phyloP scores from a whole-genome alignment of 2,329 filamentous ascomycete genomes.

The Magnaporthiopsis rhizophila region DNA sequence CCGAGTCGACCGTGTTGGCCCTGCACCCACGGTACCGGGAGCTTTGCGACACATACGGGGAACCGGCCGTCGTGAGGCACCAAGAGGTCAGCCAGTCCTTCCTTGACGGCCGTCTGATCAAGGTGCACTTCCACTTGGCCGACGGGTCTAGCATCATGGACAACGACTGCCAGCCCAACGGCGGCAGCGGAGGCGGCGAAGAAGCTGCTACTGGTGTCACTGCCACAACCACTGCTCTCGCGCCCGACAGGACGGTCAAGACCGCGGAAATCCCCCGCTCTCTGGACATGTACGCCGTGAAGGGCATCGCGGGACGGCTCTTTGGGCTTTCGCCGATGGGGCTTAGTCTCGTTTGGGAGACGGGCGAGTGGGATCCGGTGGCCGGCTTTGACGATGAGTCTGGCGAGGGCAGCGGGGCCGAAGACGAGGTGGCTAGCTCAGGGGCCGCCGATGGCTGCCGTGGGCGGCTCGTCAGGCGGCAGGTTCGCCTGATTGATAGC shows the following conservation, averaged over 20 bases:
- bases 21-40: slow-evolving; percentile 65
- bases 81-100: slow-evolving; percentile 64
- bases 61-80: slow-evolving; percentile 54
- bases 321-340: slow-evolving; percentile 57
- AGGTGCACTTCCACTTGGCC: slow-evolving; percentile 43
- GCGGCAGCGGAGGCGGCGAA: no score
- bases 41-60: slow-evolving; percentile 69
- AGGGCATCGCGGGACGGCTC: slow-evolving; percentile 67
- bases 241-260: slow-evolving; percentile 16
- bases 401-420: slow-evolving; percentile 43
- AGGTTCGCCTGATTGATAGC: slow-evolving; percentile 71
- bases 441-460: slow-evolving; percentile 10
- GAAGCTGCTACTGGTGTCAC: background rate
- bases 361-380: slow-evolving; percentile 81
- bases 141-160: background rate
- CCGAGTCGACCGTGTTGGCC: slow-evolving; percentile 44
- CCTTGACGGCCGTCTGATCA: slow-evolving; percentile 69
- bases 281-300: slow-evolving; percentile 73
- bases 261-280: slow-evolving; percentile 59
- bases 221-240: background rate
- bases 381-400: slow-evolving; percentile 53
- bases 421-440: slow-evolving; percentile 29
- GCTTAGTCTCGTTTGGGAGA: slow-evolving; percentile 74
- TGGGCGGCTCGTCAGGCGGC: slow-evolving; percentile 61
- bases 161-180: background rate